Evolutionary conservation across 768 basidiomycete species (phyloP).

Genomic region (Leccinum uliginosum): DNA sequence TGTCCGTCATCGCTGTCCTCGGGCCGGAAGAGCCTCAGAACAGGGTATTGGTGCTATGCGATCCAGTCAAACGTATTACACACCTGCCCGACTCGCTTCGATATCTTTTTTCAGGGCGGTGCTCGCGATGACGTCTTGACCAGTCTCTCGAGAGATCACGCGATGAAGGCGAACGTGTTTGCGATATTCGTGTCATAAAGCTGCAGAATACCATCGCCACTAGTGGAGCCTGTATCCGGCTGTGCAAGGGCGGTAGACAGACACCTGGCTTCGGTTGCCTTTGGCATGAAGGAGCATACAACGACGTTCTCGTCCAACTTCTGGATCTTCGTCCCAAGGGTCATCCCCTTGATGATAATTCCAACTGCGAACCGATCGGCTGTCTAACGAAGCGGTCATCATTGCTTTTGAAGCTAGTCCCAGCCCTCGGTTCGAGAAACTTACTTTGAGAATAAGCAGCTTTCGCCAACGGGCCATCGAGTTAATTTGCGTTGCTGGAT

Average conservation of each 20-base stretch:
- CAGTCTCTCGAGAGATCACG: constrained; percentile 40
- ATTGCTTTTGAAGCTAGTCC: too few relatives aligned
- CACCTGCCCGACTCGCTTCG: constrained; percentile 48
- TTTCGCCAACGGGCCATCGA: constrained; percentile 53
- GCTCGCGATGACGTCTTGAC: constrained; percentile 48
- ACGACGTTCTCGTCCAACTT: constrained; percentile 58
- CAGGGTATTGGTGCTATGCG: constrained; percentile 13
- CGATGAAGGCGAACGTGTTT: constrained; percentile 58
- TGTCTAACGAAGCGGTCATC: constrained; percentile 34
- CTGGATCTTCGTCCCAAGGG: constrained; percentile 55
- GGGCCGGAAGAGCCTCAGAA: constrained; percentile 15
- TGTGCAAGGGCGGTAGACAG: constrained; percentile 48
- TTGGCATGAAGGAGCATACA: constrained; percentile 58
- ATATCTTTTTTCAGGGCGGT: constrained; percentile 65
- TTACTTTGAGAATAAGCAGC: constrained; percentile 53
- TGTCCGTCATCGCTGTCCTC: constrained; percentile 30
- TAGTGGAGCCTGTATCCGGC: constrained; percentile 53
- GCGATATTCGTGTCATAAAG: constrained; percentile 49
- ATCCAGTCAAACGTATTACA: constrained; percentile 1
- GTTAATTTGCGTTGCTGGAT: constrained; percentile 46
- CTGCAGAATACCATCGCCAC: constrained; percentile 52
- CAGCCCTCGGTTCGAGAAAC: background rate
- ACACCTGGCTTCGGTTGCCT: constrained; percentile 43
- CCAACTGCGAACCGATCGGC: constrained; percentile 60
- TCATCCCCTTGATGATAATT: constrained; percentile 57